Evolutionary conservation across 2,329 filamentous ascomycete genomes (phyloP).

Genomic region (Alternaria ethzedia): DNA sequence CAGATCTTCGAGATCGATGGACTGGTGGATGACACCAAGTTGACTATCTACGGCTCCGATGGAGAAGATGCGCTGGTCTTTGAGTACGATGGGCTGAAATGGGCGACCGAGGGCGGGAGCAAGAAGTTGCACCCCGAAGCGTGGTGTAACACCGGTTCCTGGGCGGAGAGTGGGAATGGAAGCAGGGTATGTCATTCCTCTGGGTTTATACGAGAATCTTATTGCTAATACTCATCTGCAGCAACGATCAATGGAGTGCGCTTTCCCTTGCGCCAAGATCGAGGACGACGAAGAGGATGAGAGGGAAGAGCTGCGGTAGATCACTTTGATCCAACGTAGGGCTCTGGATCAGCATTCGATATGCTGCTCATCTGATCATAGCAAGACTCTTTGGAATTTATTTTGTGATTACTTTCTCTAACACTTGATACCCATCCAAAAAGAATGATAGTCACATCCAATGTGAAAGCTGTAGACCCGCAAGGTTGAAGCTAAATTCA

Average conservation of each 20-base stretch:
- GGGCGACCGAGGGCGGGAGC: conserved; percentile 3
- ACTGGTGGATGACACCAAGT: conserved; percentile 11
- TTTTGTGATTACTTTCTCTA: not conserved
- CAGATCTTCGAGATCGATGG: conserved; percentile 16
- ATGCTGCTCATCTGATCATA: not conserved
- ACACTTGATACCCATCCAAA: not conserved
- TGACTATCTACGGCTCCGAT: conserved; percentile 13
- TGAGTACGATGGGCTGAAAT: conserved; percentile 5
- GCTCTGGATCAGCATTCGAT: not conserved
- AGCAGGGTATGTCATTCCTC: conserved; percentile 11
- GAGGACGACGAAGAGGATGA: conserved; percentile 4
- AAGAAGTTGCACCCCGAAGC: not conserved
- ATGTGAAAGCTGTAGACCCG: not conserved
- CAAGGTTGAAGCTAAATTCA: too few species aligned
- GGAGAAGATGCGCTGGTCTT: conserved; percentile 11
- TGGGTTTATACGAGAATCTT: not conserved
- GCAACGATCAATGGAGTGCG: conserved; percentile 21
- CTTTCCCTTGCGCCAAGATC: conserved; percentile 17
- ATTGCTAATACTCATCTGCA: conserved; percentile 2
- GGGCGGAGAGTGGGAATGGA: conserved; percentile 5
- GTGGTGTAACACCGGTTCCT: conserved; percentile 13
- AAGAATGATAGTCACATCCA: not conserved
- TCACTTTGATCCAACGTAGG: not conserved
- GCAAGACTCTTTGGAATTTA: not conserved
- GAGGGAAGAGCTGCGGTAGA: conserved; percentile 13